phyloP scores from a whole-genome alignment of 352 stramenopile genomes.

The Phytophthora sansomeana region DNA sequence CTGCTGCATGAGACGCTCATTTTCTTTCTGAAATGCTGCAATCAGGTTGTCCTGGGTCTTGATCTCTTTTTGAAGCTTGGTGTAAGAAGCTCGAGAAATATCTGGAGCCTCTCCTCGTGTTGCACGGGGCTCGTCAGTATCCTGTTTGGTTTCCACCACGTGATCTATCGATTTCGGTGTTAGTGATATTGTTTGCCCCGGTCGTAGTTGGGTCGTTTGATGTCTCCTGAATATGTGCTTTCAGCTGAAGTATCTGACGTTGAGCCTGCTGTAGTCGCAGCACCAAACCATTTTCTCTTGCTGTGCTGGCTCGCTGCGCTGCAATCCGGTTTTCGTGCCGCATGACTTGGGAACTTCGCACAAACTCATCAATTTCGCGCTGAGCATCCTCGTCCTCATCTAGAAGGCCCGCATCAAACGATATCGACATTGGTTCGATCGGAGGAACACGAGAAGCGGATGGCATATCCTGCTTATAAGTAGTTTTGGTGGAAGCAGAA shows the following conservation, averaged over 20 bases:
- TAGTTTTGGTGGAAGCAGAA: constrained; percentile 21
- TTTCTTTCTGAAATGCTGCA: constrained; percentile 82
- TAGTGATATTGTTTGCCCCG: not conserved
- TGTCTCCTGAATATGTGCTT: constrained; percentile 61
- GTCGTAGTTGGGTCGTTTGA: constrained; percentile 4
- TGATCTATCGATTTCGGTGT: not conserved
- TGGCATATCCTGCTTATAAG: not conserved
- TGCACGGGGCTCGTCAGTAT: not conserved
- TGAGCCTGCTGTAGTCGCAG: constrained; percentile 79
- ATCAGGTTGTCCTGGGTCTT: constrained; percentile 83
- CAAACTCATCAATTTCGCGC: constrained; percentile 59
- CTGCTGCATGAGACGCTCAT: constrained; percentile 84
- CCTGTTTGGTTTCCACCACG: constrained; percentile 1
- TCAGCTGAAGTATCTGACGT: constrained; percentile 72
- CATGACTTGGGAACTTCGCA: constrained; percentile 50
- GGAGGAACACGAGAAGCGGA: constrained; percentile 4
- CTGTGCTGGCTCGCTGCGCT: constrained; percentile 39
- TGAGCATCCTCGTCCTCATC: constrained; percentile 52
- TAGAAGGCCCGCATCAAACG: constrained; percentile 35
- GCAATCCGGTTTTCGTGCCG: constrained; percentile 41
- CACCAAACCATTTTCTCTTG: constrained; percentile 67
- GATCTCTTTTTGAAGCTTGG: constrained; percentile 64
- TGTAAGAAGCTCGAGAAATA: constrained; percentile 21
- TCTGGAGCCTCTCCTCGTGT: not conserved
- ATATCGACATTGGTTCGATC: constrained; percentile 28